Evolutionary conservation across 2,329 filamentous ascomycete genomes (phyloP), one percentile per base, ranked within the genome.

Genomic region (Neonectria coccinea): DNA sequence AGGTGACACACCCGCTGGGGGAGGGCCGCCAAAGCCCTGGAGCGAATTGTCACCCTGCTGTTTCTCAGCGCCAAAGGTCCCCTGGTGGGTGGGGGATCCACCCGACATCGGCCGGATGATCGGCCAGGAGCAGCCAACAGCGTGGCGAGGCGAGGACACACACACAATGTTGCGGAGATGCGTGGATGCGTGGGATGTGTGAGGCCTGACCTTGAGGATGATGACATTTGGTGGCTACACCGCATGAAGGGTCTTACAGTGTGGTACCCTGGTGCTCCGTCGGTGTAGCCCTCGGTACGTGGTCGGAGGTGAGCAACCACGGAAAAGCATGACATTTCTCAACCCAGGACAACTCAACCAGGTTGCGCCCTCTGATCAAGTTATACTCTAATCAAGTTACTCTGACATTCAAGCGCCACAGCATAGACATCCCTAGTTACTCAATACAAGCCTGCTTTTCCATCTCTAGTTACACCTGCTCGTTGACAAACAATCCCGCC

Each of bases 401-500:
- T 8, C 9, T 31, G 29, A 33, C 31, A 33, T 33, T 33, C 4
- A 11, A 33, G 2, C 29, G 25, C 4, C 31, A 10, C 31, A 33
- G 31, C 5, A 33, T 33, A 33, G 31, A 16, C 12, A 36, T 36
- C 33, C 33, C 9, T 36, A 36, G 3, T 11, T 58, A 53, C 48
- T 48, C 33, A 57, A 63, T 59, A 63, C 55, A 59, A 50, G 54
- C 42, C 20, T 48, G 20, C 62, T 57, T 62, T 66, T 70, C 69
- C 59, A 58, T 51, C 31, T 33, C 31, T 18, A n/a, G 5, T 45
- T 72, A 75, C 27, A 74, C 51, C 68, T 77, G 74, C 80, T 90
- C 88, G 65, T 89, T 89, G 11, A 90, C 86, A 78, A 90, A 89
- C 74, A 90, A 73, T 2, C 87, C 88, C 18, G 89, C 89, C 88